Percentiles rank a stretch among this genome's conserved stretches.
These are phyloP conservation scores for Pseudocercospora musae DNA, from an alignment of 2,329 filamentous ascomycete species.

Conservation along the genomic window DNA sequence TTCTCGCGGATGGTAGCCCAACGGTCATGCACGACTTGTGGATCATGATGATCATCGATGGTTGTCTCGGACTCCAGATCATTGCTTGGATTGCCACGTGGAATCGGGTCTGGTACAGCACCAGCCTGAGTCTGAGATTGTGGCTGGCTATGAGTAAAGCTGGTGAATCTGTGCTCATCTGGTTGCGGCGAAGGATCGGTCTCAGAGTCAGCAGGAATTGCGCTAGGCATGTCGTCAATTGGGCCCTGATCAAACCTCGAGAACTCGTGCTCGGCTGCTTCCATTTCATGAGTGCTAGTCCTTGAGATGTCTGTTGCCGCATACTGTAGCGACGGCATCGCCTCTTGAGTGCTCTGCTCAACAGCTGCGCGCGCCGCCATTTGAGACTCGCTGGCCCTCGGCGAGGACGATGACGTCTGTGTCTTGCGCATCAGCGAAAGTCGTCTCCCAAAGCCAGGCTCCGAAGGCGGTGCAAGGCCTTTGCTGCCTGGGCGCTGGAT, in stretches of 20 bases:
- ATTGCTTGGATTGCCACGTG: conserved; percentile 9
- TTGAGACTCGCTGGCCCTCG: conserved; percentile 23
- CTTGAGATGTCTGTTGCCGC: conserved; percentile 55
- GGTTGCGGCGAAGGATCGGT: conserved; percentile 21
- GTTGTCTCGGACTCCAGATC: conserved; percentile 40
- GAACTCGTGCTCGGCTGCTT: conserved; percentile 60
- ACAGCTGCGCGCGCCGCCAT: conserved; percentile 12
- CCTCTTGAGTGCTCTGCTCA: conserved; percentile 16
- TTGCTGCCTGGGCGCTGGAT: conserved; percentile 40
- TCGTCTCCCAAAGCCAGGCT: conserved; percentile 35
- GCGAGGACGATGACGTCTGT: conserved; percentile 12
- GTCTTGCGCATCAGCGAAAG: conserved; percentile 44
- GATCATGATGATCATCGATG: conserved; percentile 35
- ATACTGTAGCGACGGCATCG: conserved; percentile 39
- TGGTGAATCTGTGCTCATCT: conserved; percentile 24
- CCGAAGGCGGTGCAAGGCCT: conserved; percentile 31
- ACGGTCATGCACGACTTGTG: conserved; percentile 61
- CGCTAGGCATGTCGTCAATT: conserved; percentile 79
- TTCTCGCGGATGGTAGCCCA: conserved; percentile 98
- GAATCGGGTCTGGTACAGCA: conserved; percentile 12
- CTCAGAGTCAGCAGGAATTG: conserved; percentile 55
- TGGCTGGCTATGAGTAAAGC: conserved; percentile 13
- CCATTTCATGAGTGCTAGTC: conserved; percentile 57
- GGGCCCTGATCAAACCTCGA: conserved; percentile 84
- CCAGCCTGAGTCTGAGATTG: conserved; percentile 17